phyloP scores from a whole-genome alignment of 2,329 filamentous ascomycete species.

The Arthroderma sp. region DNA sequence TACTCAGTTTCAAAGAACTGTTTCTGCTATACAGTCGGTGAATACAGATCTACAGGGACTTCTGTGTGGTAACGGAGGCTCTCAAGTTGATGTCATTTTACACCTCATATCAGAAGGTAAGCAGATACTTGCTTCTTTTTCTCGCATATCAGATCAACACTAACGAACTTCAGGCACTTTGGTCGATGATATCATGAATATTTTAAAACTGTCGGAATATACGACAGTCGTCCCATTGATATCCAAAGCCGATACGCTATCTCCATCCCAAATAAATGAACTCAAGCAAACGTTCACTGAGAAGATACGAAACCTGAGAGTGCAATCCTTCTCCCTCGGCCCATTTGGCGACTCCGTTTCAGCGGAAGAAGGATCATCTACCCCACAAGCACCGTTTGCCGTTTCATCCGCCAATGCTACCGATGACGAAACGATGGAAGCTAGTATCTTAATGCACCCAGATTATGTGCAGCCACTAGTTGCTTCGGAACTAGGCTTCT shows the following conservation, averaged over 20 bases:
- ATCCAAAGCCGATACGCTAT: conserved; percentile 59
- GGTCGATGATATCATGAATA: conserved; percentile 54
- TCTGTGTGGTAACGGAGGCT: conserved; percentile 67
- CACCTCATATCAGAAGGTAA: conserved; percentile 66
- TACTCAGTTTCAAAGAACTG: conserved; percentile 50
- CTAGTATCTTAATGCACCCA: conserved; percentile 81
- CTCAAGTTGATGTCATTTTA: conserved; percentile 71
- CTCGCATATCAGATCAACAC: neutral
- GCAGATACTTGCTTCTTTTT: conserved; percentile 13
- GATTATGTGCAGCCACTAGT: conserved; percentile 75
- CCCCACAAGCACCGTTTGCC: conserved; percentile 48
- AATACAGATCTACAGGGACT: conserved; percentile 65
- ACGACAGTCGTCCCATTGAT: conserved; percentile 81
- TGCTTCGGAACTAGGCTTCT: conserved; percentile 54
- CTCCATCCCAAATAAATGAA: conserved; percentile 40
- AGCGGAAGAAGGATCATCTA: conserved; percentile 14
- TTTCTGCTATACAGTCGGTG: conserved; percentile 47
- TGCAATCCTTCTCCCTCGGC: conserved; percentile 56
- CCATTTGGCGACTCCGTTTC: conserved; percentile 19
- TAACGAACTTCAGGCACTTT: conserved; percentile 37
- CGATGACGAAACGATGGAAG: conserved; percentile 78
- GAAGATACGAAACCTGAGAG: conserved; percentile 31
- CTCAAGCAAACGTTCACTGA: conserved; percentile 42
- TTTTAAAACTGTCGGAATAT: conserved; percentile 54
- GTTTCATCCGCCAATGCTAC: conserved; percentile 60